Evolutionary conservation across 495 filamentous ascomycete species (phyloP), one percentile per base, ranked within the genome.

Genomic region (Penicillium soppii): DNA sequence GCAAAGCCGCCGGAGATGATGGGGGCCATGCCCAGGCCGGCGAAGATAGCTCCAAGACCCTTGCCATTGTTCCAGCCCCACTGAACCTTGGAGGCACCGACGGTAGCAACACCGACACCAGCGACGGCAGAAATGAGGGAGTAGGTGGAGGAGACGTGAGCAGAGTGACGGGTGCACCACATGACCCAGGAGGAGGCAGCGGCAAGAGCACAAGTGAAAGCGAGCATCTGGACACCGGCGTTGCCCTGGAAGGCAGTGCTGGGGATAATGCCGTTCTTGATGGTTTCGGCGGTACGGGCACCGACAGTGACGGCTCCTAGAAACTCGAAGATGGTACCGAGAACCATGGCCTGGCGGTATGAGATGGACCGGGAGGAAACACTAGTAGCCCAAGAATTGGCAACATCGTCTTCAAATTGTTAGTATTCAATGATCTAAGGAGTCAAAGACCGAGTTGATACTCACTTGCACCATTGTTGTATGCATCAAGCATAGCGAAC

Each of bases 401-500:
- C 87, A 25, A 90, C 87, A 86, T 90, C 87, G 69, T 89, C 70
- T 77, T 25, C 13, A 25, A 25, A 33, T 5, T 13, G 25, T 47
- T 40, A 41, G 21, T 9, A 15, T n/a, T n/a, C n/a, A 43, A 16
- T 5, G 35, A 32, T 43, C 21, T 41, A 3, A 16, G 45, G 3
- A 12, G 35, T 40, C 10, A 1, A 10, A 17, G 23, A 17, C 10
- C 15, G 33, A 15, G 7, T 3, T 20, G 22, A 3, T 12, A 78
- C 80, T 71, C 60, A 83, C 80, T 83, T 38, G 80, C 81, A 57
- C 82, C 81, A 69, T 85, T 87, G 73, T 86, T 88, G 76, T 69
- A 88, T 49, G 85, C 84, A 74, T 88, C 85, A 38, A 88, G 76
- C 65, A 83, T 77, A 66, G 87, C 85, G 76, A 91, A 91, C 59